A percentile compares a stretch with the other conserved stretches of the same genome.
These are phyloP conservation scores for Huiozyma naganishii DNA, from an alignment of 805 yeast genomes.

Conservation along the genomic window DNA sequence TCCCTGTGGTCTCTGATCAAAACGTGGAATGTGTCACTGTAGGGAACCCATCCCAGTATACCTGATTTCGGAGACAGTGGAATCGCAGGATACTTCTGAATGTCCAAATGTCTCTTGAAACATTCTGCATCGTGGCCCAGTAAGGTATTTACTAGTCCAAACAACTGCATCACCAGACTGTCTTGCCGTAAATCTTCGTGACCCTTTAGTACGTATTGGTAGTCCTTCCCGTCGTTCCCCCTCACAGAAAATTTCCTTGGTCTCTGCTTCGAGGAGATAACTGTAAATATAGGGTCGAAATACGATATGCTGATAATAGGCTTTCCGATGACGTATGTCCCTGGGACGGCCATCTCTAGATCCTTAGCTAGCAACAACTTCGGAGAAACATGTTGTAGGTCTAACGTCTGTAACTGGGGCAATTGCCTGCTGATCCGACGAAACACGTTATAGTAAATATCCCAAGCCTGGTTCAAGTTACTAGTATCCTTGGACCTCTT, in stretches of 20 bases:
- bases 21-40: conserved; percentile 91
- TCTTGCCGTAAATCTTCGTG: conserved; percentile 97
- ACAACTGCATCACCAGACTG: conserved; percentile 90
- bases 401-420: conserved; percentile 74
- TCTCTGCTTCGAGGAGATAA: conserved; percentile 85
- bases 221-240: conserved; percentile 85
- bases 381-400: conserved; percentile 86
- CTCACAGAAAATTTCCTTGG: conserved; percentile 70
- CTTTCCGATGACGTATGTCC: conserved; percentile 67
- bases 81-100: conserved; percentile 84
- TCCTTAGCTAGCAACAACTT: conserved; percentile 64
- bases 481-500: conserved; percentile 76
- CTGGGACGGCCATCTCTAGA: conserved; percentile 80
- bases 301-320: conserved; percentile 57
- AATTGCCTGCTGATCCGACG: conserved; percentile 78
- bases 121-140: conserved; percentile 85
- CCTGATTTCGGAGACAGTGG: conserved; percentile 97
- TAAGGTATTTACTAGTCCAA: conserved; percentile 86
- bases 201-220: conserved; percentile 72
- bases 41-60: conserved; percentile 90
- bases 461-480: conserved; percentile 93
- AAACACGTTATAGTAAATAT: conserved; percentile 86
- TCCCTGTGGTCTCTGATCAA: conserved; percentile 87
- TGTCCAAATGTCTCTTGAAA: conserved; percentile 87
- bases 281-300: conserved; percentile 72